Percentiles rank a stretch among this genome's conserved stretches.
These are phyloP conservation scores for Calocybe gambosa DNA, from an alignment of 1,284 basidiomycete genomes.

Conservation along the genomic window DNA sequence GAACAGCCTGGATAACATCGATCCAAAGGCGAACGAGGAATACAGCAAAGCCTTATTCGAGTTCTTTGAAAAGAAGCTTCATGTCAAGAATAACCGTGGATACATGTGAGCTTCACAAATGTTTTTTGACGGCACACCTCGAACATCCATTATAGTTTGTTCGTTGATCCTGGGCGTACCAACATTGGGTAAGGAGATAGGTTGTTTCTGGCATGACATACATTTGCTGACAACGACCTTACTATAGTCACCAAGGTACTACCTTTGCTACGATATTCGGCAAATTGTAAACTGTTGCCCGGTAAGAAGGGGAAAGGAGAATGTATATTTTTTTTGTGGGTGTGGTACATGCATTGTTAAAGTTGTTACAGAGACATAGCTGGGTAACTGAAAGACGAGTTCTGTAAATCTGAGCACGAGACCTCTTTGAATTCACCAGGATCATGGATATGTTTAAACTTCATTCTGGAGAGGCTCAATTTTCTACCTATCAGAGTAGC, in stretches of 20 bases:
- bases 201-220: neutral
- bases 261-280: slow-evolving; percentile 44
- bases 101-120: slow-evolving; percentile 41
- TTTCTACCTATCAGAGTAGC: too few species aligned
- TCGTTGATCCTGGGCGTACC: slow-evolving; percentile 51
- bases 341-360: too few species aligned
- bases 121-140: too few species aligned
- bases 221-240: neutral
- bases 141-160: slow-evolving; percentile 42
- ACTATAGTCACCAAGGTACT: slow-evolving; percentile 34
- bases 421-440: too few species aligned
- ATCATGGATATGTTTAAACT: too few species aligned
- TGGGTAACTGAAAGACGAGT: too few species aligned
- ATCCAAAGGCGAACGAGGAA: slow-evolving; percentile 37
- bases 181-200: slow-evolving; percentile 44
- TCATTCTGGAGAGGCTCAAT: too few species aligned
- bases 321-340: too few species aligned
- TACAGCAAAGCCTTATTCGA: slow-evolving; percentile 52
- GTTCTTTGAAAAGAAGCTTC: slow-evolving; percentile 49
- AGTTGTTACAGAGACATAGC: too few species aligned
- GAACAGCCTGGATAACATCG: slow-evolving; percentile 54
- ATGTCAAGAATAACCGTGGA: slow-evolving; percentile 43
- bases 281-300: neutral
- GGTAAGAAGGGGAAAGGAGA: neutral
- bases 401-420: too few species aligned